phyloP scores from a whole-genome alignment of 345 rosid genomes.

The Eucalyptus viminalis region DNA sequence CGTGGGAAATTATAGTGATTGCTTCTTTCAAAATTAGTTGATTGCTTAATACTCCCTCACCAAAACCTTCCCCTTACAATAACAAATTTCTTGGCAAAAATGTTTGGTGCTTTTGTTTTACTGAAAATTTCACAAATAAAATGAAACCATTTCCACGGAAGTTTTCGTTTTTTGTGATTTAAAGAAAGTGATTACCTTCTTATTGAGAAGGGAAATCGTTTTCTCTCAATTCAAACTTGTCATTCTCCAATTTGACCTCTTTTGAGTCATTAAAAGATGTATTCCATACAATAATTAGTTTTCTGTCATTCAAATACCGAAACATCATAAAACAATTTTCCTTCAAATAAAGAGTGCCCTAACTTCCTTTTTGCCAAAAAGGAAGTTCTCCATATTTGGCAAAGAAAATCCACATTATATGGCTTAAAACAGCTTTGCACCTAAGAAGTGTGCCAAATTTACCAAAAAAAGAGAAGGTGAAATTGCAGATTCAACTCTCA shows the following conservation, averaged over 20 bases:
- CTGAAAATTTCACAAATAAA: too few relatives aligned
- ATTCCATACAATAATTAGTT: neutral
- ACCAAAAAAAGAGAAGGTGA: neutral
- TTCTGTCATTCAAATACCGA: neutral
- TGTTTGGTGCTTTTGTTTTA: too few relatives aligned
- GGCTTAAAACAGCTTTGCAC: neutral
- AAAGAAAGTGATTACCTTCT: neutral
- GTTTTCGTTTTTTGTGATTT: neutral
- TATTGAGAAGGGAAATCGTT: fast-evolving
- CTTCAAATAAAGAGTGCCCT: neutral
- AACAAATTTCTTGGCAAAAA: neutral
- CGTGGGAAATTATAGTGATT: neutral
- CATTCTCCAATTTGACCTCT: fast-evolving
- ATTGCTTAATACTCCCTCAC: neutral
- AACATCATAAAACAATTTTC: neutral
- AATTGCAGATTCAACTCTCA: neutral
- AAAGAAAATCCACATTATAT: neutral
- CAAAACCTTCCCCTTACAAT: neutral
- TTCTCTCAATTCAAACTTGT: neutral
- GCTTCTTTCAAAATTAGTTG: neutral
- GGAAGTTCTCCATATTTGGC: neutral
- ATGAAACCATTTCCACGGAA: too few relatives aligned
- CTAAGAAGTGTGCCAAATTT: neutral
- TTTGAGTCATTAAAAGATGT: neutral
- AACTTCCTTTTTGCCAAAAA: neutral